Evolutionary conservation across 805 yeast genomes (phyloP).

Genomic region (Hyphopichia homilentoma): DNA sequence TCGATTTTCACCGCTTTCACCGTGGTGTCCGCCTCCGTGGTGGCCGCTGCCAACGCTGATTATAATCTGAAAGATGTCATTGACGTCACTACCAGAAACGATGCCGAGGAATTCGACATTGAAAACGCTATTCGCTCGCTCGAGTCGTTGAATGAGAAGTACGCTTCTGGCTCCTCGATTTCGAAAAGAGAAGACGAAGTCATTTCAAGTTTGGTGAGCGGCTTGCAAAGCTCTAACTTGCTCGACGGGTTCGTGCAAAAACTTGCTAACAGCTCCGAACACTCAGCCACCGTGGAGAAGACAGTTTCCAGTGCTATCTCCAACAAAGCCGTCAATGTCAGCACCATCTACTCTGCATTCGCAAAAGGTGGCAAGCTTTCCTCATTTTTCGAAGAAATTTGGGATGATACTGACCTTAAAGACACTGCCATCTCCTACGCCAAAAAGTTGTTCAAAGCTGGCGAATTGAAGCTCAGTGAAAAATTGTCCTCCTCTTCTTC

Average conservation of each 20-base stretch:
- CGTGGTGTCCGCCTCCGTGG: slow-evolving; percentile 14
- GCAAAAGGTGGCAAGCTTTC: slow-evolving; percentile 8
- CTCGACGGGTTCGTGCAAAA: slow-evolving; percentile 13
- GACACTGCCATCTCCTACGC: neutral
- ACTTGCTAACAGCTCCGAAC: slow-evolving; percentile 13
- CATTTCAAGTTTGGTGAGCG: slow-evolving; percentile 12
- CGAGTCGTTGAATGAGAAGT: neutral
- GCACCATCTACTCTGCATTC: slow-evolving; percentile 9
- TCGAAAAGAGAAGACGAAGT: slow-evolving; percentile 9
- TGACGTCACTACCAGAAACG: slow-evolving; percentile 5
- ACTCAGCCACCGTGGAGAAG: slow-evolving; percentile 10
- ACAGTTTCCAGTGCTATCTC: slow-evolving; percentile 12
- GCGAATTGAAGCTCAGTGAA: slow-evolving; percentile 1
- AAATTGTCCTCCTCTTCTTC: slow-evolving; percentile 3
- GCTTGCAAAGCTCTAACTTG: slow-evolving; percentile 10
- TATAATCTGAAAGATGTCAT: neutral
- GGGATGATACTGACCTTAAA: slow-evolving; percentile 11
- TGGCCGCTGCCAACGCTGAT: slow-evolving; percentile 18
- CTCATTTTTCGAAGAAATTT: slow-evolving; percentile 13
- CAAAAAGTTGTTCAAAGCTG: neutral
- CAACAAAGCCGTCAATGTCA: slow-evolving; percentile 11
- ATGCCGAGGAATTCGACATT: neutral
- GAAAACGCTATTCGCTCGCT: neutral
- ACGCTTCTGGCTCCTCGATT: too few species aligned
- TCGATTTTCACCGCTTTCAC: slow-evolving; percentile 13